phyloP scores from a whole-genome alignment of 345 rosid species.

The Melaleuca quinquenervia region DNA sequence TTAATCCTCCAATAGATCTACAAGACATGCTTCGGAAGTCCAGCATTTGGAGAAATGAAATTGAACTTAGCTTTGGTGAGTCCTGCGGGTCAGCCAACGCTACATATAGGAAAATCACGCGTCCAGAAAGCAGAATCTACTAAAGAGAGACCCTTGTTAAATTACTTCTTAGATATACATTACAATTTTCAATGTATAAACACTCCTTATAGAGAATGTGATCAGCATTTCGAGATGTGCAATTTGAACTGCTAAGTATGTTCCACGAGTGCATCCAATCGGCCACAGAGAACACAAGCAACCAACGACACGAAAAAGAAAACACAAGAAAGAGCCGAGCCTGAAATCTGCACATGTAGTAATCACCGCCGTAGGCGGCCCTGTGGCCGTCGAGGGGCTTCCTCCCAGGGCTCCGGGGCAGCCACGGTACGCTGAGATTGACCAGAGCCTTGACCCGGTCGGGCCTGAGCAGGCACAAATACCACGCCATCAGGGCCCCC shows the following conservation, averaged over 20 bases:
- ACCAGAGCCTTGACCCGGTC: constrained; percentile 63
- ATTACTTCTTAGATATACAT: too few species aligned
- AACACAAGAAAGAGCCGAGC: constrained; percentile 14
- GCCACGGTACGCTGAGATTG: constrained; percentile 31
- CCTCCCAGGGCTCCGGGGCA: constrained; percentile 34
- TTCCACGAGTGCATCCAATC: background rate
- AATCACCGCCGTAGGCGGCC: constrained; percentile 49
- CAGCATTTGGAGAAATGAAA: background rate
- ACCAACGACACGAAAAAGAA: background rate
- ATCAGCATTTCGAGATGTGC: background rate
- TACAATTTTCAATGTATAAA: background rate
- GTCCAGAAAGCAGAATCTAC: background rate
- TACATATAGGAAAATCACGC: background rate
- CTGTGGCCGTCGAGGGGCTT: constrained; percentile 37
- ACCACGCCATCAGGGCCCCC: constrained; percentile 68
- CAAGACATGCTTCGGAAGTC: background rate
- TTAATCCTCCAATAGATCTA: background rate
- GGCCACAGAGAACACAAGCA: background rate
- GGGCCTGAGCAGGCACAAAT: constrained; percentile 39
- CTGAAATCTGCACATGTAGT: constrained; percentile 84
- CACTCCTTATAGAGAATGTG: background rate
- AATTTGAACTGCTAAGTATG: background rate
- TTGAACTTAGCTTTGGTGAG: background rate
- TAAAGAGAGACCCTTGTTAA: too few species aligned
- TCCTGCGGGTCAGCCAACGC: background rate